A percentile compares a stretch with the other conserved stretches of the same genome.
These are phyloP conservation scores for Fraxinus xanthoxyloides DNA, from an alignment of 305 asterid species.

Conservation along the genomic window DNA sequence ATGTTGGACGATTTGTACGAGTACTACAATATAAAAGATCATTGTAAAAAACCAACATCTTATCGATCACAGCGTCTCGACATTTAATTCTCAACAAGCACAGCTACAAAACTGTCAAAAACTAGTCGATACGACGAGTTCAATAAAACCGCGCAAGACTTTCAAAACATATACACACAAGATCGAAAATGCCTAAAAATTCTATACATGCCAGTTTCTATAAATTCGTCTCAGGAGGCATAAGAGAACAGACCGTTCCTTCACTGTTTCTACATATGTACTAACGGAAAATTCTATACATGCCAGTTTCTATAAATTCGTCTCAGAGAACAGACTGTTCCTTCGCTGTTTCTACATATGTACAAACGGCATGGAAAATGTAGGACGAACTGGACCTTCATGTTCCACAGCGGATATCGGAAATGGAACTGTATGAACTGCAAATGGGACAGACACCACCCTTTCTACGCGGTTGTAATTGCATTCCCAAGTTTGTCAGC, in stretches of 20 bases:
- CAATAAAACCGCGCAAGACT: background rate
- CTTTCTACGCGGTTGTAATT: background rate
- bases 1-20: background rate
- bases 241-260: background rate
- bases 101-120: background rate
- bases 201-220: background rate
- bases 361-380: background rate
- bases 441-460: background rate
- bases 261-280: background rate
- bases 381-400: background rate
- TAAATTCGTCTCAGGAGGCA: background rate
- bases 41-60: background rate
- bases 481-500: conserved; percentile 11
- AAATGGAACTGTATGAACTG: background rate
- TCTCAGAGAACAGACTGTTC: background rate
- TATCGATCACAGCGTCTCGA: background rate
- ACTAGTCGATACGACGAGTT: background rate
- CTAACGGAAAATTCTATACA: background rate
- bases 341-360: background rate
- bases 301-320: background rate
- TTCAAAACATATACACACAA: background rate
- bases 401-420: background rate
- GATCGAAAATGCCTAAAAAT: background rate
- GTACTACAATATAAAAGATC: background rate
- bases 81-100: background rate